These are phyloP conservation scores for Acacia crassicarpa DNA, from an alignment of 306 rosid genomes.

Conservation along the genomic window DNA sequence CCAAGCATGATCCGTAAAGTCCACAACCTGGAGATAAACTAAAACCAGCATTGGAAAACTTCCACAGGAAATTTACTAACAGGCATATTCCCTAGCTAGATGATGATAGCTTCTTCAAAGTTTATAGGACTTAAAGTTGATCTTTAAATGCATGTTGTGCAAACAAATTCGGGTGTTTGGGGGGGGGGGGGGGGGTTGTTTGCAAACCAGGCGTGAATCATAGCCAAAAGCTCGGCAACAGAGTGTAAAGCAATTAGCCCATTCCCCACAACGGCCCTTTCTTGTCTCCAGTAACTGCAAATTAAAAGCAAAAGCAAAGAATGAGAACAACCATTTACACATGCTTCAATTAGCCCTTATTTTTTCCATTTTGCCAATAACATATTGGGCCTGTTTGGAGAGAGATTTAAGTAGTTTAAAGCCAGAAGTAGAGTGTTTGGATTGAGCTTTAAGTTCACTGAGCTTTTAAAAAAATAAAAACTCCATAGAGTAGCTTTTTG, in stretches of 20 bases:
- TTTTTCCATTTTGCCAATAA: neutral
- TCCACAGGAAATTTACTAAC: constrained; percentile 19
- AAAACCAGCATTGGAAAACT: constrained; percentile 29
- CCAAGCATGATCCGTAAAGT: constrained; percentile 91
- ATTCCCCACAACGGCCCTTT: constrained; percentile 95
- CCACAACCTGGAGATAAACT: constrained; percentile 61
- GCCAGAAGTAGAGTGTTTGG: no score
- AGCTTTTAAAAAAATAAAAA: no score
- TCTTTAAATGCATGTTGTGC: constrained; percentile 14
- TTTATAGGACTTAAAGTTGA: constrained; percentile 21
- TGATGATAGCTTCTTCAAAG: neutral
- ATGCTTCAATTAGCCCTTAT: constrained; percentile 8
- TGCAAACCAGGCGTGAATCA: constrained; percentile 83
- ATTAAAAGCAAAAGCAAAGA: constrained; percentile 25
- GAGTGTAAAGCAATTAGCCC: constrained; percentile 97
- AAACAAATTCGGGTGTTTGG: no score
- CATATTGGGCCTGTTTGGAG: neutral
- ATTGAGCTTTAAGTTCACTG: no score
- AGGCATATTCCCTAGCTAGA: neutral
- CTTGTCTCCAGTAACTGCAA: constrained; percentile 92
- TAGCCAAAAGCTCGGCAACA: constrained; percentile 94
- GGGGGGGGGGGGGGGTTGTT: no score
- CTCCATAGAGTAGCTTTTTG: no score
- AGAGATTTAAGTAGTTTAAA: no score
- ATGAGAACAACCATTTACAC: constrained; percentile 12